phyloP scores from a whole-genome alignment of 129 eudicot genomes.

The Chrysanthemum makinoi region DNA sequence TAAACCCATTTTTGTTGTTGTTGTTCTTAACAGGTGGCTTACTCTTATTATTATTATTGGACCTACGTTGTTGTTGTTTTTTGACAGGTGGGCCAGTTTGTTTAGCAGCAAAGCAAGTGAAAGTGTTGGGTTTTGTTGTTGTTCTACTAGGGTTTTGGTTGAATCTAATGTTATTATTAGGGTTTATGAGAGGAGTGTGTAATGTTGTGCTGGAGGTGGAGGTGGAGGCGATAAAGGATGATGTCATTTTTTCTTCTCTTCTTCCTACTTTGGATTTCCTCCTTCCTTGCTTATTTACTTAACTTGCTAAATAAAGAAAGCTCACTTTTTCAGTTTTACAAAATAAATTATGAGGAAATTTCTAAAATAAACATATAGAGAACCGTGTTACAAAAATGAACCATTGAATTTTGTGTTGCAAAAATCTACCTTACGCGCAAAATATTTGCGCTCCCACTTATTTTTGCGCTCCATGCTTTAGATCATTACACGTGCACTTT shows the following conservation, averaged over 20 bases:
- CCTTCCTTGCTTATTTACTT: no score
- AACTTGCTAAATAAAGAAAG: not conserved
- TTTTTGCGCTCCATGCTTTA: no score
- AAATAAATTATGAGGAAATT: no score
- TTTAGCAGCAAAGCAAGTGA: slow-evolving; percentile 34
- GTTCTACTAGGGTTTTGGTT: slow-evolving; percentile 34
- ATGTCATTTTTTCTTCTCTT: slow-evolving; percentile 19
- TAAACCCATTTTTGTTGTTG: slow-evolving; percentile 20
- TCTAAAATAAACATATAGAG: no score
- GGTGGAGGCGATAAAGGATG: slow-evolving; percentile 32
- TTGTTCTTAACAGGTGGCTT: slow-evolving; percentile 19
- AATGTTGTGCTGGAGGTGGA: slow-evolving; percentile 8
- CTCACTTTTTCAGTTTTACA: not conserved
- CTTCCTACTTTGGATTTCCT: not conserved
- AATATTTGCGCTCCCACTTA: no score
- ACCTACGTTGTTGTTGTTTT: slow-evolving; percentile 31
- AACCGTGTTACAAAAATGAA: no score
- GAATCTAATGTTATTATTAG: slow-evolving; percentile 16
- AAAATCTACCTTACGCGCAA: no score
- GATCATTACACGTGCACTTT: no score
- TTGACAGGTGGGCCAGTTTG: slow-evolving; percentile 34
- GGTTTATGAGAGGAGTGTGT: slow-evolving; percentile 27
- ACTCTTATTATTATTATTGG: not conserved
- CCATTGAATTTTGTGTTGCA: no score
- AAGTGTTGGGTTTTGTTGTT: not conserved